These are phyloP conservation scores for Cymbopogon citratus DNA, from an alignment of 176 grass and related monocot genomes.

Conservation along the genomic window DNA sequence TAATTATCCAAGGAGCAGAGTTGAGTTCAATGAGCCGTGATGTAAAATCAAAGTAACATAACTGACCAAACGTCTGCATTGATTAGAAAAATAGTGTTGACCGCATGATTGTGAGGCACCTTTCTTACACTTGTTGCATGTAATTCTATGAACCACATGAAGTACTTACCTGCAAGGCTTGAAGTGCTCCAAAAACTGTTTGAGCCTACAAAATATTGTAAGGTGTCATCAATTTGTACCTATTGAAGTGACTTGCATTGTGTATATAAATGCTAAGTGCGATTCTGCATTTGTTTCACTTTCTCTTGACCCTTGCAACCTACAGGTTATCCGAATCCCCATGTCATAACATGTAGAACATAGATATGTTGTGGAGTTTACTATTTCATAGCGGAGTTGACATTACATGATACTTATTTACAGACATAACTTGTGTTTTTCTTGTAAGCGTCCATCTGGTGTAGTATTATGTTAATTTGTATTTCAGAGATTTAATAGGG, in stretches of 20 bases:
- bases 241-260: background rate
- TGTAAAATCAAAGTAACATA: slow-evolving; percentile 87
- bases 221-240: background rate
- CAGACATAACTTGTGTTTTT: background rate
- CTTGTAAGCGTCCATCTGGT: background rate
- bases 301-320: background rate
- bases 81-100: slow-evolving; percentile 6
- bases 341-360: background rate
- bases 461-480: slow-evolving; percentile 1
- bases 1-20: slow-evolving; percentile 82
- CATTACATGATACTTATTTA: slow-evolving; percentile 4
- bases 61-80: slow-evolving; percentile 82
- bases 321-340: background rate
- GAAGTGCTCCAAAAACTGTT: slow-evolving; percentile 90
- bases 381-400: background rate
- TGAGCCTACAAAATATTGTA: slow-evolving; percentile 68
- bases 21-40: slow-evolving; percentile 62
- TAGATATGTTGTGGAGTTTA: background rate
- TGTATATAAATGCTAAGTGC: background rate
- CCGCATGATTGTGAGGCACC: background rate
- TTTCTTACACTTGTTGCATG: background rate
- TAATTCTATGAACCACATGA: background rate
- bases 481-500: background rate
- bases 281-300: background rate
- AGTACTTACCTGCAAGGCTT: slow-evolving; percentile 80